These are phyloP conservation scores for Corymbia citriodora DNA, from an alignment of 441 rosid genomes.

Conservation along the genomic window DNA sequence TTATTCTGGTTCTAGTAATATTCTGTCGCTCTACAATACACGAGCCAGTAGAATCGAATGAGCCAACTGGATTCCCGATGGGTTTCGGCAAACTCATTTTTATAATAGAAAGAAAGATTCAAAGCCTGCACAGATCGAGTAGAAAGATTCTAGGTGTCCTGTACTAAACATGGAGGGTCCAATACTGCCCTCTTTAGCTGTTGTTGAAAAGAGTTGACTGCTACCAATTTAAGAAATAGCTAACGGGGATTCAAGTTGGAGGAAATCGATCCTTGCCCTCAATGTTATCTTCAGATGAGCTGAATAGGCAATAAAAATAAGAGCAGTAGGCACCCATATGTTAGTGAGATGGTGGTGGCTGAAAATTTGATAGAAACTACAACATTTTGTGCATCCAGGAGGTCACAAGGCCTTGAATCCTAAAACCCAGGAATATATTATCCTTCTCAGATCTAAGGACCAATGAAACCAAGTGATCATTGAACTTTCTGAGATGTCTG, in stretches of 20 bases:
- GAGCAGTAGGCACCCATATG: neutral
- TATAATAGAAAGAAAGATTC: slow-evolving; percentile 8
- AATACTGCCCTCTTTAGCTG: neutral
- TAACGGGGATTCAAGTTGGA: neutral
- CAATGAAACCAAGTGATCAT: neutral
- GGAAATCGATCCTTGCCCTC: neutral
- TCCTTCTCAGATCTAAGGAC: neutral
- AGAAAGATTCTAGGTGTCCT: neutral
- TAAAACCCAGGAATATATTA: neutral
- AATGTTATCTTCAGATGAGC: neutral
- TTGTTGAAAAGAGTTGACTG: neutral
- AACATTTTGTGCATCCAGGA: neutral
- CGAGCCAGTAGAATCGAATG: slow-evolving; percentile 15
- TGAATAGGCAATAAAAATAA: neutral
- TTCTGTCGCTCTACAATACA: neutral
- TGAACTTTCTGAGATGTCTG: neutral
- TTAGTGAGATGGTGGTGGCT: neutral
- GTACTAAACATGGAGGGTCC: neutral
- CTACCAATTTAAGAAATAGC: neutral
- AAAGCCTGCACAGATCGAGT: neutral
- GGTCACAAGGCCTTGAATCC: neutral
- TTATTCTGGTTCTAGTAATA: neutral
- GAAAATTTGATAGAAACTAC: neutral
- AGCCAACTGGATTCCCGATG: slow-evolving; percentile 7
- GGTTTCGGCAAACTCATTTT: neutral